Evolutionary conservation across 1,284 basidiomycete genomes (phyloP).

Genomic region (Sphagnurus paluster): DNA sequence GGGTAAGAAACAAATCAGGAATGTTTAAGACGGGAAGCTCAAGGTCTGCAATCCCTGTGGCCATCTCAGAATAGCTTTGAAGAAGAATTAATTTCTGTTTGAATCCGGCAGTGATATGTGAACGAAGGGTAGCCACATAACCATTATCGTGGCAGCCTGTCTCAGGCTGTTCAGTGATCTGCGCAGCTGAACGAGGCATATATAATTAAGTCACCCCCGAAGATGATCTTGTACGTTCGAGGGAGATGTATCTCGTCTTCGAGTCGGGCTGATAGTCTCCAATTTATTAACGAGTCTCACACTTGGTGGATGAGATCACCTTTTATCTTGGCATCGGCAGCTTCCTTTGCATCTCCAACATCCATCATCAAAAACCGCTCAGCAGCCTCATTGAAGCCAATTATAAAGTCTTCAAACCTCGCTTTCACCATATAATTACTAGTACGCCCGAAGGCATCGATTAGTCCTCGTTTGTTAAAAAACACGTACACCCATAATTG

Average conservation of each 20-base stretch:
- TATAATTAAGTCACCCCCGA: slow-evolving; percentile 46
- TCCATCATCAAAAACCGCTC: slow-evolving; percentile 70
- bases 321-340: slow-evolving; percentile 72
- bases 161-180: background rate
- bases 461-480: slow-evolving; percentile 60
- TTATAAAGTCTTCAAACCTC: slow-evolving; percentile 61
- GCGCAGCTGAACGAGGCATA: background rate
- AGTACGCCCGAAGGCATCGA: slow-evolving; percentile 47
- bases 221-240: slow-evolving; percentile 61
- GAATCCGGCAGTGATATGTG: slow-evolving; percentile 63
- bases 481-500: slow-evolving; percentile 67
- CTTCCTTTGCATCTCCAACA: slow-evolving; percentile 72
- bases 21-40: slow-evolving; percentile 54
- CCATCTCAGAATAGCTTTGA: slow-evolving; percentile 62
- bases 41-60: slow-evolving; percentile 56
- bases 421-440: slow-evolving; percentile 39
- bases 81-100: slow-evolving; percentile 67
- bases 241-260: slow-evolving; percentile 61
- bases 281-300: slow-evolving; percentile 2
- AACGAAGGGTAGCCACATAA: slow-evolving; percentile 62
- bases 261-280: slow-evolving; percentile 51
- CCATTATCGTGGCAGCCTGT: slow-evolving; percentile 74
- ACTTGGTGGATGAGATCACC: slow-evolving; percentile 36
- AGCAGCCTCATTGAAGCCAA: slow-evolving; percentile 65
- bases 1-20: slow-evolving; percentile 60